Evolutionary conservation across 768 basidiomycete genomes (phyloP).

Genomic region (Boletellus sp.): DNA sequence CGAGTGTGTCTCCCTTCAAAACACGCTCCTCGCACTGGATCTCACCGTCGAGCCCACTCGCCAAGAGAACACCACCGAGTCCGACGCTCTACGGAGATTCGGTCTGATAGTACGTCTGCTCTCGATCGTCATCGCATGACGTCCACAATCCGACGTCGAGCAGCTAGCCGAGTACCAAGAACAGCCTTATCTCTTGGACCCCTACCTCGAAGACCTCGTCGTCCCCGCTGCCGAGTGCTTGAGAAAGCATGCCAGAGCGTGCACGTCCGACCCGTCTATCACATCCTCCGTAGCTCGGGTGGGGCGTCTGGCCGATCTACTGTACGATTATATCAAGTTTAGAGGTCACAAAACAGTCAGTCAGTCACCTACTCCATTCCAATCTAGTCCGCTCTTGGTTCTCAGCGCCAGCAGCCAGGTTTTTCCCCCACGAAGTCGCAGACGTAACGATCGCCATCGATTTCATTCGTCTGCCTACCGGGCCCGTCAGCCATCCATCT

Average conservation of each 20-base stretch:
- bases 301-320: constrained; percentile 51
- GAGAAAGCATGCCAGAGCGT: constrained; percentile 48
- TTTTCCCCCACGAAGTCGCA: constrained; percentile 88
- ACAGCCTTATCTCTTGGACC: constrained; percentile 89
- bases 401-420: constrained; percentile 61
- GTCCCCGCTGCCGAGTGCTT: constrained; percentile 66
- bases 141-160: constrained; percentile 2
- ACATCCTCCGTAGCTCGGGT: constrained; percentile 39
- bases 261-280: constrained; percentile 28
- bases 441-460: constrained; percentile 75
- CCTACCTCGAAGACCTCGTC: constrained; percentile 77
- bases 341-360: constrained; percentile 90
- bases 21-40: constrained; percentile 46
- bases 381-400: constrained; percentile 5
- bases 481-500: constrained; percentile 36
- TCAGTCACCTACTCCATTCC: constrained; percentile 39
- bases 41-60: constrained; percentile 40
- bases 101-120: constrained; percentile 46
- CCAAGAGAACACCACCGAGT: constrained; percentile 45
- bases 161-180: constrained; percentile 92
- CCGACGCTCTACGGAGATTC: constrained; percentile 40
- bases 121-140: constrained; percentile 1
- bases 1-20: constrained; percentile 56
- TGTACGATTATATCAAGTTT: constrained; percentile 83
- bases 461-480: constrained; percentile 51